Percentiles rank a stretch among this genome's conserved stretches.
Conservation (phyloP, 345 rosid species). For the Citrus trifoliata region DNA sequence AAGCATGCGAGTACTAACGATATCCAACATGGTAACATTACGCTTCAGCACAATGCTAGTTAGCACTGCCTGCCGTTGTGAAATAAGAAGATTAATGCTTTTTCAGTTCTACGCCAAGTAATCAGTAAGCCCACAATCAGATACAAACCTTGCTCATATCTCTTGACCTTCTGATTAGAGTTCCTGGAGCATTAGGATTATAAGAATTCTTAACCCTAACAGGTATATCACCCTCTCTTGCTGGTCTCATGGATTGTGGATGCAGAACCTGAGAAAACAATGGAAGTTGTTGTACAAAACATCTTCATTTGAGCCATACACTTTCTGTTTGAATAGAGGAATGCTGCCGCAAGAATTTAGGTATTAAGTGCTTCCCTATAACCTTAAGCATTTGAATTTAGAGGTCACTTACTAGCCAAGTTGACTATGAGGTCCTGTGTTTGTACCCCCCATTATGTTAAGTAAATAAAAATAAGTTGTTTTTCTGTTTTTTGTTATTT, state of each 20-base stretch:
- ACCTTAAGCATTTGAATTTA: not conserved
- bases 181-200: slow-evolving; percentile 94
- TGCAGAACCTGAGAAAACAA: slow-evolving; percentile 70
- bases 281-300: not conserved
- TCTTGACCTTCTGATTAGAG: slow-evolving; percentile 80
- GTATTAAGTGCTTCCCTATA: not conserved
- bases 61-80: slow-evolving; percentile 68
- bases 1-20: slow-evolving; percentile 97
- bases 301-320: not conserved
- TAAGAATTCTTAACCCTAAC: slow-evolving; percentile 99
- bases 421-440: not conserved
- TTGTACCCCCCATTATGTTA: not conserved
- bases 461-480: not conserved
- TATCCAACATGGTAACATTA: slow-evolving; percentile 98
- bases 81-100: slow-evolving; percentile 13
- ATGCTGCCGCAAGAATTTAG: not conserved
- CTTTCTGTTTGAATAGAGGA: not conserved
- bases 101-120: not conserved
- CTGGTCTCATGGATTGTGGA: slow-evolving; percentile 99
- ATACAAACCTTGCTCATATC: slow-evolving; percentile 87
- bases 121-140: slow-evolving; percentile 7
- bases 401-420: not conserved
- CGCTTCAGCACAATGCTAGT: slow-evolving; percentile 98
- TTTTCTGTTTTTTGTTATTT: not conserved
- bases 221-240: slow-evolving; percentile 94